Evolutionary conservation across 495 filamentous ascomycete genomes (phyloP).

Genomic region (Hypoxylon fragiforme): DNA sequence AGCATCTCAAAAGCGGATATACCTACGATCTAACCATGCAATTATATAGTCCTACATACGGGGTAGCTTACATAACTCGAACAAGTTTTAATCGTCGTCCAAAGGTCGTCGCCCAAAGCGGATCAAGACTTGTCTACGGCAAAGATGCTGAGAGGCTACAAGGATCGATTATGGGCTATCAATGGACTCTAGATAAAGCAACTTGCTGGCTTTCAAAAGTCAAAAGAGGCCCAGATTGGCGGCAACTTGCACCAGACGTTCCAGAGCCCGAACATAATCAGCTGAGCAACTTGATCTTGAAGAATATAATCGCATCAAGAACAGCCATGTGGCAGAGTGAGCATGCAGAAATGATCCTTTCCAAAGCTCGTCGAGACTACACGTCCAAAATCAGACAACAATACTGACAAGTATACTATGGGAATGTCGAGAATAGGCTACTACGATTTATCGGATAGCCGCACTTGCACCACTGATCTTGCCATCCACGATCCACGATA

Average conservation of each 20-base stretch:
- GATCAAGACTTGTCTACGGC: not conserved
- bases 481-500: constrained; percentile 2
- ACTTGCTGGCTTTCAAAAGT: too few species aligned
- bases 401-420: not conserved
- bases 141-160: not conserved
- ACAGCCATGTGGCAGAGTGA: constrained; percentile 13
- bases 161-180: not conserved
- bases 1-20: not conserved
- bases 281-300: not conserved
- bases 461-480: constrained; percentile 3
- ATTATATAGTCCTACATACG: too few species aligned
- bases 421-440: constrained; percentile 23
- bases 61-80: too few species aligned
- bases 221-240: not conserved
- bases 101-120: not conserved
- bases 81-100: not conserved
- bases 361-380: not conserved
- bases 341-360: constrained; percentile 10
- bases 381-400: not conserved
- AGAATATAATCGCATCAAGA: not conserved
- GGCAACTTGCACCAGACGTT: not conserved
- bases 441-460: constrained; percentile 14
- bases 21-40: not conserved
- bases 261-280: not conserved
- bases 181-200: too few species aligned